A percentile compares a stretch with the other conserved stretches of the same genome.
These are phyloP conservation scores for Ceriops decandra DNA, from an alignment of 345 rosid genomes.

Conservation along the genomic window DNA sequence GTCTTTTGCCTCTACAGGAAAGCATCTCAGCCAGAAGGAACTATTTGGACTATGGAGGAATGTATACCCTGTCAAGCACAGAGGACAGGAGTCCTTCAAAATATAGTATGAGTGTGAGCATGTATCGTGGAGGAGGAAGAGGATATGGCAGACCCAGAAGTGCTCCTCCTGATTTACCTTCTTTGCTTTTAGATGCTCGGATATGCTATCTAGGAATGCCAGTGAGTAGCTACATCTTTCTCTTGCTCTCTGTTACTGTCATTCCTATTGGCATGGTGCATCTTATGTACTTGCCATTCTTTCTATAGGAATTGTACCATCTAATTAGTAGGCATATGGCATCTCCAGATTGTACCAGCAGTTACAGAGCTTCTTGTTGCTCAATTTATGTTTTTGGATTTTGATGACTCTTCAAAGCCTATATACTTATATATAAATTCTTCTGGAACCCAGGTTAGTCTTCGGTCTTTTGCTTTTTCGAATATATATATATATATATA, in stretches of 20 bases:
- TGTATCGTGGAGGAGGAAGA: constrained; percentile 69
- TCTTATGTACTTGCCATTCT: not conserved
- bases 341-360: constrained; percentile 75
- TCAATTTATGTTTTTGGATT: constrained; percentile 82
- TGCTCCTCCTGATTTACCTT: constrained; percentile 92
- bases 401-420: constrained; percentile 62
- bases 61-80: constrained; percentile 50
- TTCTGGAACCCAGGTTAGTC: constrained; percentile 76
- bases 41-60: constrained; percentile 62
- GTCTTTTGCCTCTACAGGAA: constrained; percentile 41
- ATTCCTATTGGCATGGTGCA: constrained; percentile 1
- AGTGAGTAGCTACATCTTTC: constrained; percentile 37
- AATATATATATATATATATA: no score
- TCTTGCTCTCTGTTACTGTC: not conserved
- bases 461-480: not conserved
- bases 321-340: constrained; percentile 11
- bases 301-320: constrained; percentile 2
- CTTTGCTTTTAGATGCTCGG: constrained; percentile 82
- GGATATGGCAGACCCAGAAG: constrained; percentile 50
- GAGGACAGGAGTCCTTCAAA: constrained; percentile 42
- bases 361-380: constrained; percentile 86
- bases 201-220: constrained; percentile 91
- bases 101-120: constrained; percentile 70
- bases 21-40: constrained; percentile 63
- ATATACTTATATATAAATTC: constrained; percentile 81